A percentile compares a stretch with the other conserved stretches of the same genome.
Evolutionary conservation across 805 yeast species (phyloP).

Genomic region (Saturnispora halmiae): DNA sequence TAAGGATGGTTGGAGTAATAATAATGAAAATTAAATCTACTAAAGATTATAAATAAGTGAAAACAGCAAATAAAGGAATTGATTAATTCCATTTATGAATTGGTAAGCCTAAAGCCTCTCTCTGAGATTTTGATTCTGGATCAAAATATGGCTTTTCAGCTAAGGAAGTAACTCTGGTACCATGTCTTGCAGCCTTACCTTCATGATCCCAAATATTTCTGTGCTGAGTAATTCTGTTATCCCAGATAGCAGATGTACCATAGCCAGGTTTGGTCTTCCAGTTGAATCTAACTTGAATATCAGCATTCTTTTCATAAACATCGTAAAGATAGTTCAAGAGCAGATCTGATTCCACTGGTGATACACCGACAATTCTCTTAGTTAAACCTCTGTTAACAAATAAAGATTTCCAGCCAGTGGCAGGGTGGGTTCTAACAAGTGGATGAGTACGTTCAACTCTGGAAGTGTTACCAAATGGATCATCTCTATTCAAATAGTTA

Average conservation of each 20-base stretch:
- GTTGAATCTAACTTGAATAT: conserved; percentile 46
- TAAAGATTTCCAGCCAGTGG: conserved; percentile 52
- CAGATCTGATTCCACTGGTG: conserved; percentile 40
- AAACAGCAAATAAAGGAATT: not conserved
- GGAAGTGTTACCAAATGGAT: conserved; percentile 38
- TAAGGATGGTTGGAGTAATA: too few species aligned
- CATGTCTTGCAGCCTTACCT: conserved; percentile 38
- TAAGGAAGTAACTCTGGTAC: conserved; percentile 44
- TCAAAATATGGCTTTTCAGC: conserved; percentile 49
- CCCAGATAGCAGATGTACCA: conserved; percentile 43
- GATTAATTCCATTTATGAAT: conserved; percentile 7
- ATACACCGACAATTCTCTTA: conserved; percentile 42
- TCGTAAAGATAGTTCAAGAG: conserved; percentile 39
- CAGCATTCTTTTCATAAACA: conserved; percentile 43
- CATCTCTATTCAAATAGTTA: conserved; percentile 30
- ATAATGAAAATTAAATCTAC: too few species aligned
- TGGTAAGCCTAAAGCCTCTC: conserved; percentile 12
- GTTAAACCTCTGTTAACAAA: conserved; percentile 46
- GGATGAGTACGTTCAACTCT: conserved; percentile 51
- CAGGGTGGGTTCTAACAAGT: conserved; percentile 54
- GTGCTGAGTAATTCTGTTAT: conserved; percentile 39
- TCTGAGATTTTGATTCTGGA: conserved; percentile 24
- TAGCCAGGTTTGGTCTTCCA: conserved; percentile 33
- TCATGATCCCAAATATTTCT: conserved; percentile 36
- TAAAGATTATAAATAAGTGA: not conserved